Evolutionary conservation across 23 red algal species (phyloP).

Genomic region (Gracilaria vermiculophylla): DNA sequence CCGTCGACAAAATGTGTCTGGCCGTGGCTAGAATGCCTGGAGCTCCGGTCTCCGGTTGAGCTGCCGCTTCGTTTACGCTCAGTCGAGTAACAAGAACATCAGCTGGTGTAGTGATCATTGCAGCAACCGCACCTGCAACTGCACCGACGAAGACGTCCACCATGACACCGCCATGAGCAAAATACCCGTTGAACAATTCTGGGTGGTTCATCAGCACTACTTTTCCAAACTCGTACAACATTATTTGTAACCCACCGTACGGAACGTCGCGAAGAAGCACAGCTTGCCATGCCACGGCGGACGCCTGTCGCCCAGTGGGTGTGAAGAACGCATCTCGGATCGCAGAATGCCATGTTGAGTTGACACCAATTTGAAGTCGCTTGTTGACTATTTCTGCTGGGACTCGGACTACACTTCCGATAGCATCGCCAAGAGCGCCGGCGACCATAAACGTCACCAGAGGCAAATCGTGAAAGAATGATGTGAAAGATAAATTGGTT

Average conservation of each 20-base stretch:
- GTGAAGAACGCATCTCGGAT: constrained; percentile 55
- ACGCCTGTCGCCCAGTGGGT: constrained; percentile 16
- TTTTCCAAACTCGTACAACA: constrained; percentile 78
- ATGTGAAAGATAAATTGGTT: constrained; percentile 33
- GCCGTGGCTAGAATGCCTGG: constrained; percentile 26
- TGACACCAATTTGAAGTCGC: constrained; percentile 78
- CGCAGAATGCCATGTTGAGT: constrained; percentile 19
- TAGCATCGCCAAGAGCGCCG: constrained; percentile 72
- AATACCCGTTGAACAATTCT: constrained; percentile 6
- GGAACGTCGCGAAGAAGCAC: constrained; percentile 79
- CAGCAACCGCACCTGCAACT: constrained; percentile 60
- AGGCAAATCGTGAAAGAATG: constrained; percentile 53
- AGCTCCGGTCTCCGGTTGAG: neutral
- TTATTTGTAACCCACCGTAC: constrained; percentile 83
- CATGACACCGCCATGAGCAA: constrained; percentile 26
- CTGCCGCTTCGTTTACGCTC: neutral
- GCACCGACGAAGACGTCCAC: constrained; percentile 61
- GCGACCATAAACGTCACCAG: constrained; percentile 72
- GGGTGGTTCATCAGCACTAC: constrained; percentile 19
- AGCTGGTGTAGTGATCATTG: constrained; percentile 79
- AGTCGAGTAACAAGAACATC: constrained; percentile 85
- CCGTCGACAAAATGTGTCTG: constrained; percentile 38
- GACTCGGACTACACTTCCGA: constrained; percentile 69
- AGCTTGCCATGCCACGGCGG: constrained; percentile 59
- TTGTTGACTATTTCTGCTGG: constrained; percentile 85